A percentile compares a stretch with the other conserved stretches of the same genome.
These are phyloP conservation scores for Starmerella potacharoeniae DNA, from an alignment of 805 yeast genomes.

Conservation along the genomic window DNA sequence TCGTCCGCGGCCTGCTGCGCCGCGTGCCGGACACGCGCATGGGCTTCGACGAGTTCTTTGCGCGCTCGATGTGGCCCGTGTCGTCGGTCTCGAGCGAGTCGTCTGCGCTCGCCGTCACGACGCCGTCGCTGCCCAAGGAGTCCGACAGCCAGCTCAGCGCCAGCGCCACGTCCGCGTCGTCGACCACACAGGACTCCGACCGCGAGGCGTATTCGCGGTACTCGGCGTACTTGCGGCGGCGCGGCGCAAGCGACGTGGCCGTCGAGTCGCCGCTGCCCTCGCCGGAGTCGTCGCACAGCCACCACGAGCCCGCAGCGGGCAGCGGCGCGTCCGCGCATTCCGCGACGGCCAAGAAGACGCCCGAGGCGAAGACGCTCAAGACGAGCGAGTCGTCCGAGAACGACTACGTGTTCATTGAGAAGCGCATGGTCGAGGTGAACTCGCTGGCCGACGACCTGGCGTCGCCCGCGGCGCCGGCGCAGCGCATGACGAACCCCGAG, in stretches of 20 bases:
- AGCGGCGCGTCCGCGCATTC: background rate
- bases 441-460: slow-evolving; percentile 90
- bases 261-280: slow-evolving; percentile 28
- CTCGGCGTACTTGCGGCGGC: slow-evolving; percentile 11
- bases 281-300: slow-evolving; percentile 10
- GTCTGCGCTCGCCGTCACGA: background rate
- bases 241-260: slow-evolving; percentile 10
- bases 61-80: slow-evolving; percentile 25
- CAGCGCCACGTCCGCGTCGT: background rate
- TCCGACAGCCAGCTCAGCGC: background rate
- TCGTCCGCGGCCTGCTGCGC: slow-evolving; percentile 66
- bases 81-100: background rate
- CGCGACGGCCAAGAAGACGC: too few relatives aligned
- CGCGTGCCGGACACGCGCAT: slow-evolving; percentile 80
- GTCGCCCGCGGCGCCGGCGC: slow-evolving; percentile 18
- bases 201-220: background rate
- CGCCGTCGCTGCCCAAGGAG: background rate
- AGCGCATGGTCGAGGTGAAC: slow-evolving; percentile 88
- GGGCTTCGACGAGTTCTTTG: slow-evolving; percentile 80
- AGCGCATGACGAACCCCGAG: slow-evolving; percentile 15
- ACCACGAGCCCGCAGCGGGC: background rate
- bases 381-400: slow-evolving; percentile 10
- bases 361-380: background rate
- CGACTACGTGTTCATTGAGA: slow-evolving; percentile 80
- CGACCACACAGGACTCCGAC: slow-evolving; percentile 10